Conservation (phyloP, 2,329 filamentous ascomycete genomes). For the Penicillium sp. region DNA sequence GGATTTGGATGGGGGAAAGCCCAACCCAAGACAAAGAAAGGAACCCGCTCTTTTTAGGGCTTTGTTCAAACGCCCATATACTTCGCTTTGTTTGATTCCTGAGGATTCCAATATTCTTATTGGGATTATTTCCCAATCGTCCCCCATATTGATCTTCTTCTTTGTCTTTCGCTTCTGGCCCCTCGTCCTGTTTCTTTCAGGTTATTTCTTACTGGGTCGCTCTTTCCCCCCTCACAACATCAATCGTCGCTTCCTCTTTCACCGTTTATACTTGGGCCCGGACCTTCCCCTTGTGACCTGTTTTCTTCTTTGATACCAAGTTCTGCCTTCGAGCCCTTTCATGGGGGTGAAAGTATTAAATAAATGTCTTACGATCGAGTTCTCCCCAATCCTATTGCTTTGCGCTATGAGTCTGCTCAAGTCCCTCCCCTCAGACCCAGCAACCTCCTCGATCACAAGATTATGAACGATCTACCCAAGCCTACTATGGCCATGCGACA, state of each 20-base stretch:
- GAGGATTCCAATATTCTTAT: conserved; percentile 7
- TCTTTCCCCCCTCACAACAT: conserved; percentile 6
- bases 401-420: conserved; percentile 40
- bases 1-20: conserved; percentile 6
- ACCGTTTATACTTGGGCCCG: conserved; percentile 9
- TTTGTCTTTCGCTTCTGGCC: conserved; percentile 7
- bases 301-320: conserved; percentile 3
- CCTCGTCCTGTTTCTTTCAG: conserved; percentile 2
- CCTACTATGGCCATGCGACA: conserved; percentile 14
- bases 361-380: conserved; percentile 50
- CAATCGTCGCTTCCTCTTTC: conserved; percentile 19
- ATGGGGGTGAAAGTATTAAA: conserved; percentile 18
- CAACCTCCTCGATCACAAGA: conserved; percentile 42
- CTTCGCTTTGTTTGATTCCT: conserved; percentile 9
- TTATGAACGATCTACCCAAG: conserved; percentile 37
- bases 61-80: conserved; percentile 11
- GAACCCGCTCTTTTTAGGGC: conserved; percentile 5
- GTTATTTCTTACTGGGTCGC: conserved; percentile 17
- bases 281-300: conserved; percentile 2
- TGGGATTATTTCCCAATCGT: conserved; percentile 11
- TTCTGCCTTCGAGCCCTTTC: conserved; percentile 12
- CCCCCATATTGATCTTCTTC: conserved; percentile 7
- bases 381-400: conserved; percentile 43
- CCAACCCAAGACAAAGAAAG: conserved; percentile 13
- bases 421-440: conserved; percentile 33